A percentile compares a stretch with the other conserved stretches of the same genome.
Conservation (phyloP, 2,329 filamentous ascomycete genomes). For the Teratosphaeria pseudoeucalypti region DNA sequence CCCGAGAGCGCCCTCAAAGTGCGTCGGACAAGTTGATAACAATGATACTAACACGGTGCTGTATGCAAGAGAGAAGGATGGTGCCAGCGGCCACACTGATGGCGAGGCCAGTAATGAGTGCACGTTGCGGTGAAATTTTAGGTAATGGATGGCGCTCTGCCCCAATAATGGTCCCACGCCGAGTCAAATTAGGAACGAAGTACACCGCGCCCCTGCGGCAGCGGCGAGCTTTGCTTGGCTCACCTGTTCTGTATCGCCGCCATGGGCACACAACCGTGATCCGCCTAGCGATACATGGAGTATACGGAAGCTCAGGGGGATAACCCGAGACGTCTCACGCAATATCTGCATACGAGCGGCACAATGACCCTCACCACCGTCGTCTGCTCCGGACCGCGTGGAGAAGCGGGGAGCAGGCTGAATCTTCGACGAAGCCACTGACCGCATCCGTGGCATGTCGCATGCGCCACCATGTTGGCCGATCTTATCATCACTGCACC, state of each 20-base stretch:
- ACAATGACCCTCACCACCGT: neutral
- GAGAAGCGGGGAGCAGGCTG: neutral
- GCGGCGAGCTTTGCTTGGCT: neutral
- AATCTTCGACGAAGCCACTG: neutral
- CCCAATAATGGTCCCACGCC: neutral
- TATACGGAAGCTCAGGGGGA: neutral
- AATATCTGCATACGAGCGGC: neutral
- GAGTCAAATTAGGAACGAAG: neutral
- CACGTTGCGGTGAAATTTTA: neutral
- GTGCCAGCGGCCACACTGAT: neutral
- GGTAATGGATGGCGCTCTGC: neutral
- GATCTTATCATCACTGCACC: neutral
- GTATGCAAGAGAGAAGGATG: neutral
- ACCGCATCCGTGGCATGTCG: neutral
- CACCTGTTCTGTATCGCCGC: neutral
- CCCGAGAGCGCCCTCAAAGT: neutral
- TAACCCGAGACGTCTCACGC: neutral
- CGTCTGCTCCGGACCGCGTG: neutral
- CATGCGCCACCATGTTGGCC: neutral
- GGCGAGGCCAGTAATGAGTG: neutral
- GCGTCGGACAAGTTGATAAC: neutral
- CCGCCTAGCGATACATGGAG: neutral
- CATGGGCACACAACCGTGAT: neutral
- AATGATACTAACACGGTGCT: neutral
- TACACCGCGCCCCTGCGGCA: neutral